Evolutionary conservation across 2,329 filamentous ascomycete species (phyloP).

Genomic region (Hymenoscyphus fructigenus): DNA sequence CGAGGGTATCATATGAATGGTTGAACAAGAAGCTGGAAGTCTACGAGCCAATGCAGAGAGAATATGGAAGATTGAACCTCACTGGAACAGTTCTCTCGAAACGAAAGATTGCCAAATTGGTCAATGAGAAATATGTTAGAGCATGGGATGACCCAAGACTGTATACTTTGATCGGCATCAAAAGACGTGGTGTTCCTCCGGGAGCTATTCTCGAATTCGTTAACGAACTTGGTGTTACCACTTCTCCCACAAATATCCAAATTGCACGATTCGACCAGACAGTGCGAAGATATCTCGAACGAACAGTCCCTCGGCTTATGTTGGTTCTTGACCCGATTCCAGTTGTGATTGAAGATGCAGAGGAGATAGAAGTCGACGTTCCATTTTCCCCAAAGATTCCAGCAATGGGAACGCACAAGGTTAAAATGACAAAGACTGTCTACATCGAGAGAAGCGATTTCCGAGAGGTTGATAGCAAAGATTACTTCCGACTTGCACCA

Average conservation of each 20-base stretch:
- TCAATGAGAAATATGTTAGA: constrained; percentile 74
- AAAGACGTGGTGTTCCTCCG: constrained; percentile 81
- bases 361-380: constrained; percentile 66
- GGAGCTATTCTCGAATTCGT: constrained; percentile 88
- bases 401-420: constrained; percentile 58
- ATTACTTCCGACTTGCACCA: constrained; percentile 77
- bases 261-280: constrained; percentile 81
- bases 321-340: constrained; percentile 83
- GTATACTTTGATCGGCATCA: constrained; percentile 82
- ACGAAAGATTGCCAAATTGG: constrained; percentile 76
- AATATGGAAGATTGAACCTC: constrained; percentile 76
- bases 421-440: constrained; percentile 70
- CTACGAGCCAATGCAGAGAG: constrained; percentile 91
- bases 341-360: constrained; percentile 76
- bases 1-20: constrained; percentile 86
- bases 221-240: constrained; percentile 88
- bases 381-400: constrained; percentile 84
- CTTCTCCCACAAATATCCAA: constrained; percentile 75
- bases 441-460: constrained; percentile 85
- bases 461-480: constrained; percentile 66
- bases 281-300: constrained; percentile 82
- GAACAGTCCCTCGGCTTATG: constrained; percentile 85
- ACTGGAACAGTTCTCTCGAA: constrained; percentile 86
- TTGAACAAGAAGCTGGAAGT: constrained; percentile 78
- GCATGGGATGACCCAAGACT: constrained; percentile 91